Percentiles rank a stretch among this genome's conserved stretches.
Evolutionary conservation across 2,329 filamentous ascomycete species (phyloP).

Genomic region (Helotiales sp.): DNA sequence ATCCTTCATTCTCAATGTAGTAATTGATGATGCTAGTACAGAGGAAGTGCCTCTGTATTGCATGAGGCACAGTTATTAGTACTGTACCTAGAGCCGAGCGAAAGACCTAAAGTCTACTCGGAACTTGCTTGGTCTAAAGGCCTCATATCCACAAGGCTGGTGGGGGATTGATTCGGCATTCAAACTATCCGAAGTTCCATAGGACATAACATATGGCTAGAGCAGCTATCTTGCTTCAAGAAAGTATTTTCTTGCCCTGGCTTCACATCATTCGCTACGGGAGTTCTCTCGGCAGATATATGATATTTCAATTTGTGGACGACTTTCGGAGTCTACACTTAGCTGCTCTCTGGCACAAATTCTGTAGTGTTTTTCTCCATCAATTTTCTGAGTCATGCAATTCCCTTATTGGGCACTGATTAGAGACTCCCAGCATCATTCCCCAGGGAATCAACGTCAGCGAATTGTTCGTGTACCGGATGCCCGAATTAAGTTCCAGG

Average conservation of each 20-base stretch:
- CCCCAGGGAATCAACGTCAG: neutral
- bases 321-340: neutral
- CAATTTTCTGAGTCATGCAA: neutral
- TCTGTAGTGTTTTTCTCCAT: no score
- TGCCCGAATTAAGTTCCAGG: neutral
- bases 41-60: constrained; percentile 1
- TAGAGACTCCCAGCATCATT: neutral
- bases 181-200: neutral
- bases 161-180: neutral
- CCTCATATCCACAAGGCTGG: neutral
- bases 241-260: neutral
- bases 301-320: neutral
- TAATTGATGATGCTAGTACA: neutral
- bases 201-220: neutral
- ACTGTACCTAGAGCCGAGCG: neutral
- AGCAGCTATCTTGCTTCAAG: neutral
- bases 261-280: neutral
- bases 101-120: neutral
- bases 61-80: neutral
- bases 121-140: neutral
- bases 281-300: neutral
- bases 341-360: no score
- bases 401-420: neutral
- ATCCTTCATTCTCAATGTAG: neutral
- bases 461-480: neutral